Base-by-base conservation (phyloP, 305 asterid genomes). In the Fraxinus platypoda region DNA sequence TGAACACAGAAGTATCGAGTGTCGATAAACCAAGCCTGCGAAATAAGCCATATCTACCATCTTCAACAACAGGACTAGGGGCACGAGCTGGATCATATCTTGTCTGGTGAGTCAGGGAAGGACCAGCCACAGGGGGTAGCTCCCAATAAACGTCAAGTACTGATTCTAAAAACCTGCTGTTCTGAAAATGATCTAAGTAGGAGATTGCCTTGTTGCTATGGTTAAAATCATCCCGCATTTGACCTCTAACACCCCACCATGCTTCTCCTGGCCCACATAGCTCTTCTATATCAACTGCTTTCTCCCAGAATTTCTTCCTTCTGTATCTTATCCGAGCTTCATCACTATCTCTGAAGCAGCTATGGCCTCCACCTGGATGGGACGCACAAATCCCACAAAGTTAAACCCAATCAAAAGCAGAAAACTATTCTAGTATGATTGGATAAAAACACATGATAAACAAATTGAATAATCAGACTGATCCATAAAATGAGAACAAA, bases 211-310 rank as follows among this genome's bases (percentile, higher is more conserved):
- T 93, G 90, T 93, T 93, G 49, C 95, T 94, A 88, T 94, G 98
- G 90, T 94, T 92, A 77, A 96, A 96, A 82, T 96, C 90, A 52
- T 96, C 99, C 3, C 97, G 98, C 97, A 92, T 90, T 37, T 94
- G 87, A 74, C 99, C 99, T 81, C 92, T 83, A 19, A 93, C 98
- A 3, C 99, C 99, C 99, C 99, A 94, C 99, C 99, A 96, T 76
- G 97, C 94, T 80, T 96, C 99, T 59, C 91, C 94, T 0, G 98
- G 90, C 77, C 99, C 99, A 77, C 99, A 96, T 33, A 96, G 95
- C 90, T 96, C 97, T 30, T 92, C 89, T 30, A 83, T 80, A 77
- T 92, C 97, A 8, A 92, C 97, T 30, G 99, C 94, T 88, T 94
- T 94, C 77, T 96, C 97, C 98, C 98, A 96, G 88, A 96, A 90